Evolutionary conservation across 208 protist species (phyloP).

Genomic region (Endotrypanum monterogeii): DNA sequence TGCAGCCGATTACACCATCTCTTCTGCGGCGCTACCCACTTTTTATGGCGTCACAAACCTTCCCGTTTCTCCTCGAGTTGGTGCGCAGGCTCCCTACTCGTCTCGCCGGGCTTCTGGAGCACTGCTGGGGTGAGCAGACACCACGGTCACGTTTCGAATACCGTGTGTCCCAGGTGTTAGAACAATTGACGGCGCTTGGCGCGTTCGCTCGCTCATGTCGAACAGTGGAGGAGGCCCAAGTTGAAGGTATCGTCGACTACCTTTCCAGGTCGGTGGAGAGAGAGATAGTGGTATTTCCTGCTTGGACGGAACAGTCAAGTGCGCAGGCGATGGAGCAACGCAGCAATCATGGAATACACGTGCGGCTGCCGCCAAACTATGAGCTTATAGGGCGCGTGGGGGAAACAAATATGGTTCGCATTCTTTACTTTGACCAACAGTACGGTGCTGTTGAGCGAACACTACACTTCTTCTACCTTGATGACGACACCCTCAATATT

Average conservation of each 20-base stretch:
- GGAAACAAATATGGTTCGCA: constrained; percentile 53
- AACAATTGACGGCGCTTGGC: constrained; percentile 59
- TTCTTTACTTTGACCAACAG: constrained; percentile 53
- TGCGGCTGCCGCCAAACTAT: constrained; percentile 61
- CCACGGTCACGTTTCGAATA: constrained; percentile 63
- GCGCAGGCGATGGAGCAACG: background rate
- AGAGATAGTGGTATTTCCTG: constrained; percentile 35
- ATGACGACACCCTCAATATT: constrained; percentile 35
- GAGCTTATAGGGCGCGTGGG: constrained; percentile 61
- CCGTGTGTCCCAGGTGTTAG: constrained; percentile 55
- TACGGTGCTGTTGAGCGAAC: constrained; percentile 59
- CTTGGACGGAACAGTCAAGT: background rate
- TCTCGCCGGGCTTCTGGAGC: constrained; percentile 51
- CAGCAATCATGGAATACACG: constrained; percentile 24
- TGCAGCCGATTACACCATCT: constrained; percentile 70
- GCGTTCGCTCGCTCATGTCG: constrained; percentile 49
- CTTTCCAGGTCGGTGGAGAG: constrained; percentile 18
- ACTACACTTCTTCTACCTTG: constrained; percentile 57
- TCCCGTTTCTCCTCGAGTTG: constrained; percentile 50
- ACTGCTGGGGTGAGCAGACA: constrained; percentile 52
- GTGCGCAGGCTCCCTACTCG: constrained; percentile 49
- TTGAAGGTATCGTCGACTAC: constrained; percentile 35
- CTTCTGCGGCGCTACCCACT: constrained; percentile 74
- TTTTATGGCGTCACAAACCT: constrained; percentile 54
- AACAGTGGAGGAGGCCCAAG: constrained; percentile 26